Conservation (phyloP, 495 filamentous ascomycete species). For the Aspergillus ellipticus region DNA sequence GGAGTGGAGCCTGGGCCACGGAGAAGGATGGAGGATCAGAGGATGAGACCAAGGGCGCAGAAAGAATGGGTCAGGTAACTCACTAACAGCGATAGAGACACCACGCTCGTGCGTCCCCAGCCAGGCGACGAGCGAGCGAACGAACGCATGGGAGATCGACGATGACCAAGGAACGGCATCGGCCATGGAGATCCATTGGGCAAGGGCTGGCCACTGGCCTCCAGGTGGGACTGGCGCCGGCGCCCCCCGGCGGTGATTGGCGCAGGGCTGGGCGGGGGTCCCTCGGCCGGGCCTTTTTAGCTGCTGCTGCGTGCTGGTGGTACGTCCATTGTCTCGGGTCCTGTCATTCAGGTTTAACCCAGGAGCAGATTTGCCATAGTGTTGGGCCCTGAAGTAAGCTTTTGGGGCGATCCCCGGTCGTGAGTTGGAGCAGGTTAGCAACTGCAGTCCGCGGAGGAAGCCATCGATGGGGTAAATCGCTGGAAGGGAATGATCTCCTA, state of each 20-base stretch:
- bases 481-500: neutral
- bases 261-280: slow-evolving; percentile 2
- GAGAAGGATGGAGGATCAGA: slow-evolving; percentile 1
- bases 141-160: slow-evolving; percentile 22
- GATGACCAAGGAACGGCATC: slow-evolving; percentile 18
- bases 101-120: slow-evolving; percentile 13
- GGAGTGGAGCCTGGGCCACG: slow-evolving; percentile 3
- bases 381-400: slow-evolving; percentile 15
- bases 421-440: neutral
- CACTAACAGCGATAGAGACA: neutral
- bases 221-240: too few species aligned
- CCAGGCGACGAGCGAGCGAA: slow-evolving; percentile 7
- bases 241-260: slow-evolving; percentile 2
- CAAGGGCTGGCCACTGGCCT: neutral
- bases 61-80: slow-evolving; percentile 3
- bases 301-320: slow-evolving; percentile 15
- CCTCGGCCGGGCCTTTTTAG: slow-evolving; percentile 14
- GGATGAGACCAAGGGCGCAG: neutral
- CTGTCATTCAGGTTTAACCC: slow-evolving; percentile 20
- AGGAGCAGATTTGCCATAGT: slow-evolving; percentile 10
- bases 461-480: neutral
- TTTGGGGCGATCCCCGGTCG: slow-evolving; percentile 15
- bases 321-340: slow-evolving; percentile 27
- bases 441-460: neutral
- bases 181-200: neutral